Evolutionary conservation across 371 early-diverging fungal species (phyloP).

Genomic region (Phascolomyces articulosus): DNA sequence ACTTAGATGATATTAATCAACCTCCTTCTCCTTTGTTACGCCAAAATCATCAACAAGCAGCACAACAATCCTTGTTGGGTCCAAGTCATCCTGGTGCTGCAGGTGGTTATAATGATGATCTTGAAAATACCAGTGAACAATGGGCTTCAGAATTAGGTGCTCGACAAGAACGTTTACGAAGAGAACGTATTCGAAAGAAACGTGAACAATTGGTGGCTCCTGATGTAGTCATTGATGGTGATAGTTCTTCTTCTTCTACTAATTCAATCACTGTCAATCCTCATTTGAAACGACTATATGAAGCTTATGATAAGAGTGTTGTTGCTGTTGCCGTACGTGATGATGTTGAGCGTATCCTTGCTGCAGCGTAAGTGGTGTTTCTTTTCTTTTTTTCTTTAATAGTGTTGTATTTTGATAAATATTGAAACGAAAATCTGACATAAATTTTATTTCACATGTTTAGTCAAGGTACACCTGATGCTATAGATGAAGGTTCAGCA

Average conservation of each 20-base stretch:
- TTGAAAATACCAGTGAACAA: constrained; percentile 46
- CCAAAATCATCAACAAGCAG: not conserved
- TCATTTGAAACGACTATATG: constrained; percentile 49
- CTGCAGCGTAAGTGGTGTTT: constrained; percentile 15
- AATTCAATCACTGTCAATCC: constrained; percentile 8
- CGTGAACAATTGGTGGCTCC: constrained; percentile 12
- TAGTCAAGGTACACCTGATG: constrained; percentile 18
- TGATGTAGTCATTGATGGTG: constrained; percentile 31
- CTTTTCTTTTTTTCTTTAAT: not conserved
- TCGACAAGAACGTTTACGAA: constrained; percentile 23
- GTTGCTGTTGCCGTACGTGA: constrained; percentile 42
- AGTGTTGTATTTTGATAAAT: not conserved
- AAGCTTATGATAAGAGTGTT: constrained; percentile 48
- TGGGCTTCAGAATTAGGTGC: constrained; percentile 44
- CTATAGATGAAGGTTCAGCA: constrained; percentile 19
- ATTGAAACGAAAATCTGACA: too few species aligned
- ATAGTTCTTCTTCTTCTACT: not conserved
- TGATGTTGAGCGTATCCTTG: constrained; percentile 46
- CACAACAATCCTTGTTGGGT: not conserved
- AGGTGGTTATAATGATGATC: constrained; percentile 22
- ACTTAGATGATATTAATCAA: not conserved
- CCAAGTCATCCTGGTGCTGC: not conserved
- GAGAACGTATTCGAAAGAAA: constrained; percentile 21
- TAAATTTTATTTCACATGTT: too few species aligned
- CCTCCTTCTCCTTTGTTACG: not conserved